A percentile compares a stretch with the other conserved stretches of the same genome.
Conservation (phyloP, 257 asterid genomes). For the Handroanthus guayacan region DNA sequence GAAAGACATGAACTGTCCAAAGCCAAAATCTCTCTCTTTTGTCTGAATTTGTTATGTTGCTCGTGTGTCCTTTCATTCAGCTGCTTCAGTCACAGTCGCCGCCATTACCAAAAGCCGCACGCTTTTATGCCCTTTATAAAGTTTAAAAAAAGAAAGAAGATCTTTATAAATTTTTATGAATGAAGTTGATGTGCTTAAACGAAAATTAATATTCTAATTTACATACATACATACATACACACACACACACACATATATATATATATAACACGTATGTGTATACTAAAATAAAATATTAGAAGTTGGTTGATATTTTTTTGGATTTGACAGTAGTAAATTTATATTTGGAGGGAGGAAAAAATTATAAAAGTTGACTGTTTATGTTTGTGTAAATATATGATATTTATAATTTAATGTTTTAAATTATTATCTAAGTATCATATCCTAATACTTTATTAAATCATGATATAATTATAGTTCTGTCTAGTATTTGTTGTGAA, state of each 20-base stretch:
- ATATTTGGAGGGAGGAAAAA: too few relatives aligned
- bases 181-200: neutral
- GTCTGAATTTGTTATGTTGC: conserved; percentile 11
- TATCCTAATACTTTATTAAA: too few relatives aligned
- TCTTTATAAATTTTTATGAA: neutral
- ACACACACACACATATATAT: neutral
- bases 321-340: too few relatives aligned
- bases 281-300: neutral
- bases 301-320: too few relatives aligned
- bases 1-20: conserved; percentile 11
- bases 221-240: too few relatives aligned
- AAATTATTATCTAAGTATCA: too few relatives aligned
- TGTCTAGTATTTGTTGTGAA: too few relatives aligned
- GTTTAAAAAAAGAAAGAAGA: neutral
- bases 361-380: too few relatives aligned
- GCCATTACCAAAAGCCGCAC: conserved; percentile 47
- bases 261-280: conserved; percentile 11
- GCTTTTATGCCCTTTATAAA: conserved; percentile 30
- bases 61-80: conserved; percentile 43
- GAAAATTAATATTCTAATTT: neutral
- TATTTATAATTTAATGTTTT: too few relatives aligned
- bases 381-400: too few relatives aligned
- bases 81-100: conserved; percentile 53
- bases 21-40: conserved; percentile 28
- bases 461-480: too few relatives aligned